A percentile compares a stretch with the other conserved stretches of the same genome.
These are phyloP conservation scores for Lecanoromycetidae sp. DNA, from an alignment of 2,329 filamentous ascomycete species.

Conservation along the genomic window DNA sequence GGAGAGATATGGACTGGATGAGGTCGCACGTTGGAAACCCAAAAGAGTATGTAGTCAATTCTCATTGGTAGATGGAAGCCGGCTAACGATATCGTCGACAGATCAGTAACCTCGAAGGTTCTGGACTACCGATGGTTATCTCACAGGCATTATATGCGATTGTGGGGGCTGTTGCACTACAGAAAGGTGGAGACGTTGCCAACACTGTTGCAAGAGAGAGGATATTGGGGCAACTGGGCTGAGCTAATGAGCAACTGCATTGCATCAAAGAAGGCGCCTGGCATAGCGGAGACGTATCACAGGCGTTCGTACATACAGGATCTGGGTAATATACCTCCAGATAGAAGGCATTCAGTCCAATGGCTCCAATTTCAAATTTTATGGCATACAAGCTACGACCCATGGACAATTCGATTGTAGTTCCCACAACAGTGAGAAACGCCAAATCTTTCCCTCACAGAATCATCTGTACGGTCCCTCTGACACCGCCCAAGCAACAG, in stretches of 20 bases:
- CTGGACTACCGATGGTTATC: slow-evolving; percentile 63
- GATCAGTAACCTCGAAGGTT: slow-evolving; percentile 33
- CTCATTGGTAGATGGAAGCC: neutral
- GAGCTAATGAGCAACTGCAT: neutral
- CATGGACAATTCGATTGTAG: no score
- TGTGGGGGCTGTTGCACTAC: slow-evolving; percentile 76
- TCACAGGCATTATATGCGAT: slow-evolving; percentile 72
- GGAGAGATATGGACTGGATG: slow-evolving; percentile 54
- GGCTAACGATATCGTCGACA: neutral
- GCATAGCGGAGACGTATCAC: slow-evolving; percentile 1
- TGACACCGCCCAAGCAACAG: slow-evolving; percentile 70
- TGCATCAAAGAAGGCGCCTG: neutral
- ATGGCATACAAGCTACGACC: no score
- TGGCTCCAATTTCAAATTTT: no score
- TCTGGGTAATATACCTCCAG: neutral
- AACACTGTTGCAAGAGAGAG: slow-evolving; percentile 63
- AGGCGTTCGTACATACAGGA: no score
- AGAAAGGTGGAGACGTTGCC: slow-evolving; percentile 69
- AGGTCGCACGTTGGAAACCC: slow-evolving; percentile 81
- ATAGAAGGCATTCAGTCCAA: no score
- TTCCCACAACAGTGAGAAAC: neutral
- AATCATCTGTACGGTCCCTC: slow-evolving; percentile 57
- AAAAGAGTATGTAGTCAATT: slow-evolving; percentile 50
- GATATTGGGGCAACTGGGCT: slow-evolving; percentile 47
- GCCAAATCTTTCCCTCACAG: neutral